Evolutionary conservation across 2,329 filamentous ascomycete genomes (phyloP).

Genomic region (Microascus cirrosus): DNA sequence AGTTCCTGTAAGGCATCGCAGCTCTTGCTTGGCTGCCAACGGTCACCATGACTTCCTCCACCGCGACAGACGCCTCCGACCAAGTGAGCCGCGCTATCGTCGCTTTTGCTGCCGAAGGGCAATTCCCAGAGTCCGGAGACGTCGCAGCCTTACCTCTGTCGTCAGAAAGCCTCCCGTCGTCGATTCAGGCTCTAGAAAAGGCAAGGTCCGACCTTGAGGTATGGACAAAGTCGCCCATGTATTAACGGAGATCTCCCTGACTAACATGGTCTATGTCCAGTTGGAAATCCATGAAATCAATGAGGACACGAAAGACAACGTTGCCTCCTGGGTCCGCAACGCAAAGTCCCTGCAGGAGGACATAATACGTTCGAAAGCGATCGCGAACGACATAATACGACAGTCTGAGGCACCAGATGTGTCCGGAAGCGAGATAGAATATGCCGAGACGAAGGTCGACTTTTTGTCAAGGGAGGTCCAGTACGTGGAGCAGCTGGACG

Average conservation of each 20-base stretch:
- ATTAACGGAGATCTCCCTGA: neutral
- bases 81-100: constrained; percentile 25
- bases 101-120: constrained; percentile 25
- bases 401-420: constrained; percentile 56
- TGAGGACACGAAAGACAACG: constrained; percentile 63
- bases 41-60: constrained; percentile 18
- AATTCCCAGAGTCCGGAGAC: constrained; percentile 25
- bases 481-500: constrained; percentile 46
- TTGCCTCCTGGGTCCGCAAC: constrained; percentile 77
- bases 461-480: constrained; percentile 46
- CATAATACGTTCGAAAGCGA: constrained; percentile 66
- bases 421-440: constrained; percentile 38
- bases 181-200: constrained; percentile 24
- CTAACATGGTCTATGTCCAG: constrained; percentile 22
- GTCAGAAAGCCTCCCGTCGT: constrained; percentile 23
- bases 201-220: constrained; percentile 28
- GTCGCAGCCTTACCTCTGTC: constrained; percentile 23
- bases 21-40: neutral
- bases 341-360: constrained; percentile 78
- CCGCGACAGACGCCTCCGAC: constrained; percentile 15
- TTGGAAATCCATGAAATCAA: constrained; percentile 66
- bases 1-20: neutral
- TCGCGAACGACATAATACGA: constrained; percentile 71
- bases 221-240: constrained; percentile 4
- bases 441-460: constrained; percentile 41